These are phyloP conservation scores for Leucocoprinus sp. DNA, from an alignment of 768 basidiomycete species.

Conservation along the genomic window DNA sequence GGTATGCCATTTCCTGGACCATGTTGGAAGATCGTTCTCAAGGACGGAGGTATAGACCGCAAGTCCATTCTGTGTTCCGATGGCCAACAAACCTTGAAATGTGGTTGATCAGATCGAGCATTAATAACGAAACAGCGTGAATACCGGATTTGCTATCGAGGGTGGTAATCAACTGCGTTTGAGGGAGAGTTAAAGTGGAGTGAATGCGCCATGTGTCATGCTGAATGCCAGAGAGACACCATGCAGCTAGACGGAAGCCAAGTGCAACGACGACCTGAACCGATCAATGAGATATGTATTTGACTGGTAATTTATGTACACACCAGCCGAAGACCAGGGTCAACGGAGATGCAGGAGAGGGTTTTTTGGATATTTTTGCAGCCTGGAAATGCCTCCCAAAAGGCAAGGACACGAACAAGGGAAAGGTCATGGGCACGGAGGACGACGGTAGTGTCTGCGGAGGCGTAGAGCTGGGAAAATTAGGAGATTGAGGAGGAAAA, in stretches of 20 bases:
- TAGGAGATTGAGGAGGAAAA: slow-evolving; percentile 9
- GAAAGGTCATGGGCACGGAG: slow-evolving; percentile 61
- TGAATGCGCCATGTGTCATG: slow-evolving; percentile 70
- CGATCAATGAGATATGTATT: slow-evolving; percentile 11
- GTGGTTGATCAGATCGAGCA: neutral
- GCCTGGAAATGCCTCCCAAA: slow-evolving; percentile 78
- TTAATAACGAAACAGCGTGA: slow-evolving; percentile 7
- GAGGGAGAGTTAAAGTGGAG: slow-evolving; percentile 65
- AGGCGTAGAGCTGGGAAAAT: slow-evolving; percentile 54
- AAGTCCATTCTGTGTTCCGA: slow-evolving; percentile 52
- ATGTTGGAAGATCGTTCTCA: slow-evolving; percentile 76
- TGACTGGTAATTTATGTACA: slow-evolving; percentile 22
- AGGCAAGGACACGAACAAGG: slow-evolving; percentile 63
- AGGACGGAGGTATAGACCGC: slow-evolving; percentile 72
- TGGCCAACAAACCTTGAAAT: slow-evolving; percentile 60
- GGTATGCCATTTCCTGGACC: slow-evolving; percentile 72
- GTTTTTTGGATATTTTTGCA: slow-evolving; percentile 30
- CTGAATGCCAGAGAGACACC: slow-evolving; percentile 65
- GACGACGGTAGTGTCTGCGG: slow-evolving; percentile 60
- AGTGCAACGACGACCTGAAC: slow-evolving; percentile 67
- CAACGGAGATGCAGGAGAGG: slow-evolving; percentile 60
- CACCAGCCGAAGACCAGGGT: slow-evolving; percentile 76
- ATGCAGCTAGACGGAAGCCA: slow-evolving; percentile 61
- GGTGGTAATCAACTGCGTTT: slow-evolving; percentile 44
- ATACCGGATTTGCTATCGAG: slow-evolving; percentile 73